Base-by-base conservation (phyloP, 1,139 yeast species). In the Casaregolazyma lundiana region DNA sequence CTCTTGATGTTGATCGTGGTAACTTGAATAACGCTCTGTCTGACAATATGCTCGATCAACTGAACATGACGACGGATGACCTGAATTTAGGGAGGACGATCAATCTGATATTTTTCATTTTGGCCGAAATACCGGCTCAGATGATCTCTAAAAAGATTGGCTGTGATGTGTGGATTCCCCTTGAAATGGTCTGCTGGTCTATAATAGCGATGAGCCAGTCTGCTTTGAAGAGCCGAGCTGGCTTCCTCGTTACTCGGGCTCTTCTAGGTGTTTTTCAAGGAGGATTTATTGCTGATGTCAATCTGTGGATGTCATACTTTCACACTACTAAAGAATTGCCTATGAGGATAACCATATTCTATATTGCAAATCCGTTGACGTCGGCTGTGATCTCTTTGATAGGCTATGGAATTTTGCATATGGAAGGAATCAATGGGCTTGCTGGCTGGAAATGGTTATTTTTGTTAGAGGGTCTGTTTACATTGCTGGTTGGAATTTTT, bases 391-490 rank as follows among this genome's bases (percentile, higher is more conserved):
- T 61, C 17, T 67, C 76, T 5, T 56, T 77, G 29, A 54, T 74
- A 41, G 77, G 78, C 0, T 70, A 68, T 53, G 78, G 72, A 0
- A 57, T 75, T 18, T 62, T 75, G 49, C 65, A 67, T 46, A 60
- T 83, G 57, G 71, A 74, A 46, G 82, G 81, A 36, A 67, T 63
- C 7, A 65, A 63, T 56, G 69, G 56, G 59, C 72, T 61, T 55
- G 60, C 54, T 22, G 80, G 81, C 24, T 79, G 84, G 84, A 68
- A 77, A 54, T 80, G 80, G 80, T 66, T 80, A 26, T 80, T 80
- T 53, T 59, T 80, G 42, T 58, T 80, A 36, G 84, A 80, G 54
- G 85, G 84, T 5, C 42, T 69, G 1, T 55, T 77, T 44, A 77
- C 84, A 0, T 60, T 79, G 2, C 21, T 62, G 3, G 69, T 80